Base-by-base conservation (phyloP, 768 basidiomycete genomes). In the Leucosporidium yakuticum region DNA sequence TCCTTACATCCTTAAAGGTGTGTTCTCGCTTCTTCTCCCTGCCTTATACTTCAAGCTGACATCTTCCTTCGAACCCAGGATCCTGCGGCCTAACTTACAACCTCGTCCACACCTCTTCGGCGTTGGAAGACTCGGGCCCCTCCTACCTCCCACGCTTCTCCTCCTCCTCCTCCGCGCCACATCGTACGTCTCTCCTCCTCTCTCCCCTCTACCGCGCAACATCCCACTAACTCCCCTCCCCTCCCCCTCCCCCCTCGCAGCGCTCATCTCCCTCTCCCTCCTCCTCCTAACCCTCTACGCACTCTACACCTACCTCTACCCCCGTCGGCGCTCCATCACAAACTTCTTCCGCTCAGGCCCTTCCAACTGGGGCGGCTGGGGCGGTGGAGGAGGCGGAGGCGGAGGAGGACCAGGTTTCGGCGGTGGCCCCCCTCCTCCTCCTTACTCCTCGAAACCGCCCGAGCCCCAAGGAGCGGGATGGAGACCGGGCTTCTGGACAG, bases 1-100 rank as follows among this genome's bases (percentile, higher is more conserved):
- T 79, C 82, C 85, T 2, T 85, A 87, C 77, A 89, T 97, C 20
- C 78, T 95, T 69, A 90, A 91, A 82, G 92, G 93, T 88, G 93
- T 91, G 39, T 44, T 15, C 11, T 44, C 5, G 34, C 39, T 44
- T 15, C 39, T n/a, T 15, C 39, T 44, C 2, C 14, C 14, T 44
- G n/a, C 39, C 8, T 2, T 44, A 44, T 15, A 44, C 39, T 2
- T 44, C 39, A 15, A n/a, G n/a, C 39, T 44, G 39, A 44, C 39
- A 3, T n/a, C 14, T 44, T 15, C 39, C 39, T 44, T 15, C 17
- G 14, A 5, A 8, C 11, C 14, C 39, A 44, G 39, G 39, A 8
- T 44, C 39, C 21, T 97, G 93, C 78, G 87, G 87, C 11, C 81
- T 97, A 62, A 86, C 91, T 68, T 97, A 96, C 76, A 83, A 84